phyloP scores from a whole-genome alignment of 2,329 filamentous ascomycete species.

The Venturia oleaginea region DNA sequence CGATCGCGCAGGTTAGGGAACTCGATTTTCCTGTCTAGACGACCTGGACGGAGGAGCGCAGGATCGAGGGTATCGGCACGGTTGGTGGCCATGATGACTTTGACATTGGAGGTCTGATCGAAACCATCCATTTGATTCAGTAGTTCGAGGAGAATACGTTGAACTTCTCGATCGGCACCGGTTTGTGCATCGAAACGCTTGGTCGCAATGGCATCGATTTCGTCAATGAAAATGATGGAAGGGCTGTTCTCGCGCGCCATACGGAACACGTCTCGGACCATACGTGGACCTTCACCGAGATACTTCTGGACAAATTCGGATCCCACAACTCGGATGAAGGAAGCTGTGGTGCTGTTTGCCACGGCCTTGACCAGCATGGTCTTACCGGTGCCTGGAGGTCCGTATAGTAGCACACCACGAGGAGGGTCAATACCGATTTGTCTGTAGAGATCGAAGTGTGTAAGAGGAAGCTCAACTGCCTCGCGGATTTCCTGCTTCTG shows the following conservation, averaged over 20 bases:
- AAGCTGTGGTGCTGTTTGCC: slow-evolving; percentile 94
- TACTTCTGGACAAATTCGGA: slow-evolving; percentile 99
- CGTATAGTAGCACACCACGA: slow-evolving; percentile 90
- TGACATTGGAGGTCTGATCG: slow-evolving; percentile 97
- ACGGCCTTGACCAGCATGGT: slow-evolving; percentile 98
- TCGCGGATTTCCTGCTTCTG: slow-evolving; percentile 99
- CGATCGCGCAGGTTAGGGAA: slow-evolving; percentile 93
- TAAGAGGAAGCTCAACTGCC: slow-evolving; percentile 91
- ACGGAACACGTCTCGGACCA: slow-evolving; percentile 98
- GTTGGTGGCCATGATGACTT: slow-evolving; percentile 99
- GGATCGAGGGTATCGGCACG: slow-evolving; percentile 95
- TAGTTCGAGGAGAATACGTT: slow-evolving; percentile 93
- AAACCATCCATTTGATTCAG: slow-evolving; percentile 99
- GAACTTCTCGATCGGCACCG: slow-evolving; percentile 93
- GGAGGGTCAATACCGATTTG: slow-evolving; percentile 99
- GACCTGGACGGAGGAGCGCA: slow-evolving; percentile 84
- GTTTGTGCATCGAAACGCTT: slow-evolving; percentile 97
- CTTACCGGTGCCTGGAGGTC: slow-evolving; percentile 91
- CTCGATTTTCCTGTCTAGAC: slow-evolving; percentile 96
- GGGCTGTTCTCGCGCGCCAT: slow-evolving; percentile 99
- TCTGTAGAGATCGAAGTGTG: slow-evolving; percentile 97
- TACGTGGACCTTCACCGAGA: slow-evolving; percentile 90
- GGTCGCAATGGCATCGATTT: slow-evolving; percentile 17
- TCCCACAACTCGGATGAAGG: slow-evolving; percentile 95
- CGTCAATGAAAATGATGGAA: slow-evolving; percentile 55